These are phyloP conservation scores for Botrytis cinerea DNA, from an alignment of 2,329 filamentous ascomycete species.

Conservation along the genomic window DNA sequence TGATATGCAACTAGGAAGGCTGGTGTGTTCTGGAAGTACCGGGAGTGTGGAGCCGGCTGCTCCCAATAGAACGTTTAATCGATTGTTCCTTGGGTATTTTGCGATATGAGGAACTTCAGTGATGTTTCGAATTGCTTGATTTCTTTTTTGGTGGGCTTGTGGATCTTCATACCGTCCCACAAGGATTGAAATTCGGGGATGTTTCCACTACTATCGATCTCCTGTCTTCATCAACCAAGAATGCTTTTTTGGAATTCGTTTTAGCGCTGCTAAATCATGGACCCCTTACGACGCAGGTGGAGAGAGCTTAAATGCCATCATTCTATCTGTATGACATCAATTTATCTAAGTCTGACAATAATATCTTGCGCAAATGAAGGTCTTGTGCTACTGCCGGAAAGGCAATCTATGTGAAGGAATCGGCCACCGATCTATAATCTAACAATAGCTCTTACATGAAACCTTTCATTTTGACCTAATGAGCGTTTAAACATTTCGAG, in stretches of 20 bases:
- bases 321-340: conserved; percentile 6
- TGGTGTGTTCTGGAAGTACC: neutral
- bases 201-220: neutral
- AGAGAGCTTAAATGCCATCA: conserved; percentile 5
- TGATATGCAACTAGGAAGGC: neutral
- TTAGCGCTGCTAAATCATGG: neutral
- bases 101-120: neutral
- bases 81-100: neutral
- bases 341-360: conserved; percentile 2
- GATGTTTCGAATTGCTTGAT: conserved; percentile 10
- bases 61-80: neutral
- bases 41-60: conserved; percentile 9
- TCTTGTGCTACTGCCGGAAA: neutral
- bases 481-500: neutral
- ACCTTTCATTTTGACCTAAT: neutral
- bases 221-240: neutral
- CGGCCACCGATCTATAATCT: neutral
- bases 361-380: neutral
- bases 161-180: neutral
- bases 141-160: neutral
- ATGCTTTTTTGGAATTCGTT: neutral
- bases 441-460: neutral
- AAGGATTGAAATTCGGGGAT: neutral
- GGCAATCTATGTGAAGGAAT: neutral
- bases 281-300: conserved; percentile 2